A percentile compares a stretch with the other conserved stretches of the same genome.
Conservation (phyloP, 2,329 filamentous ascomycete genomes). For the Cryphonectria radicalis region DNA sequence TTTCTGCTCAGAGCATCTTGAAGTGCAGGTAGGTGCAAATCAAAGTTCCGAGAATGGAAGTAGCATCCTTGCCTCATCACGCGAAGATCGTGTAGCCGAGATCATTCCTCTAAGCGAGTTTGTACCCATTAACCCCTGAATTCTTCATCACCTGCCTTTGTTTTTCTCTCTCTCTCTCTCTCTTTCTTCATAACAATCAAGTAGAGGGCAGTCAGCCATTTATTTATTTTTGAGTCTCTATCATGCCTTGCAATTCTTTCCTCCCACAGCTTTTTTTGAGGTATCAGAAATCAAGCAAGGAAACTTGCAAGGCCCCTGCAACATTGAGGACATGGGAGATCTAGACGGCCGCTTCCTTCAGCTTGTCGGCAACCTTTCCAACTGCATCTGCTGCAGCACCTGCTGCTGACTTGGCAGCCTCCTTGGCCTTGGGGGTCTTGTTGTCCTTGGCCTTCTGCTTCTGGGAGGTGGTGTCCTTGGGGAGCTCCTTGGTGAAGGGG, state of each 20-base stretch:
- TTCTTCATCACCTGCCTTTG: neutral
- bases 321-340: neutral
- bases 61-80: constrained; percentile 19
- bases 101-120: constrained; percentile 4
- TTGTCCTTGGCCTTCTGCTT: constrained; percentile 33
- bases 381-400: constrained; percentile 31
- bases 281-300: constrained; percentile 10
- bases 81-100: constrained; percentile 1
- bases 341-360: constrained; percentile 37
- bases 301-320: neutral
- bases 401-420: constrained; percentile 29
- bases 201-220: neutral
- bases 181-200: neutral
- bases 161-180: no score
- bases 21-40: neutral
- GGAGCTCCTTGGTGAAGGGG: constrained; percentile 82
- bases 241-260: neutral
- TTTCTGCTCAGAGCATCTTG: neutral
- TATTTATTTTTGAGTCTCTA: constrained; percentile 4
- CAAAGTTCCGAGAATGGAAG: constrained; percentile 22
- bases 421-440: constrained; percentile 33
- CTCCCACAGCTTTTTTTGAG: neutral
- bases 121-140: constrained; percentile 5
- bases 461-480: constrained; percentile 60
- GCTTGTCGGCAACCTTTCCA: constrained; percentile 35